Conservation (phyloP, 768 basidiomycete genomes). For the Rhizopogon vulgaris region DNA sequence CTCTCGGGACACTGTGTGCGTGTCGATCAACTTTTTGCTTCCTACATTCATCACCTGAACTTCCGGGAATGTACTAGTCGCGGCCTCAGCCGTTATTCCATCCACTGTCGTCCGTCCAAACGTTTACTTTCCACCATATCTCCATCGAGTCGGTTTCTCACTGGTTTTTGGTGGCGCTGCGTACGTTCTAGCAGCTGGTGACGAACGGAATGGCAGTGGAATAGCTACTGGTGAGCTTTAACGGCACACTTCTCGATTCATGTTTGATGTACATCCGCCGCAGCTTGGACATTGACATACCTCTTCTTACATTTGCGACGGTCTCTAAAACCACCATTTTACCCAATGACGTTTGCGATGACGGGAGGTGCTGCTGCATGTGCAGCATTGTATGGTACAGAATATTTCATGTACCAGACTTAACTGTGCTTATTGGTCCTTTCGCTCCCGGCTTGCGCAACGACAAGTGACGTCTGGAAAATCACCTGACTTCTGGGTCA, state of each 20-base stretch:
- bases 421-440: background rate
- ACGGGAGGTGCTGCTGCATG: slow-evolving; percentile 23
- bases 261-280: background rate
- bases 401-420: slow-evolving; percentile 22
- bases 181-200: slow-evolving; percentile 34
- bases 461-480: too few relatives aligned
- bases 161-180: slow-evolving; percentile 38
- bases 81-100: slow-evolving; percentile 30
- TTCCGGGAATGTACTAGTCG: slow-evolving; percentile 20
- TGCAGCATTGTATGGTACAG: slow-evolving; percentile 21
- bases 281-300: slow-evolving; percentile 43
- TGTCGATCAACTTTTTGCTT: background rate
- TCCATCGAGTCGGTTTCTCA: slow-evolving; percentile 38
- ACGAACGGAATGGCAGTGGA: slow-evolving; percentile 38
- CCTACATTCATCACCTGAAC: background rate
- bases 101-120: slow-evolving; percentile 22
- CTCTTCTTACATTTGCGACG: slow-evolving; percentile 33
- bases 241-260: background rate
- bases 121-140: slow-evolving; percentile 33
- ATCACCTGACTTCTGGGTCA: too few relatives aligned
- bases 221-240: slow-evolving; percentile 27
- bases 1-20: slow-evolving; percentile 30
- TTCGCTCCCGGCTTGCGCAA: background rate
- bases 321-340: slow-evolving; percentile 25
- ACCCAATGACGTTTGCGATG: slow-evolving; percentile 29